A percentile compares a stretch with the other conserved stretches of the same genome.
Conservation (phyloP, 352 stramenopile species). For the Bremia lactucae region DNA sequence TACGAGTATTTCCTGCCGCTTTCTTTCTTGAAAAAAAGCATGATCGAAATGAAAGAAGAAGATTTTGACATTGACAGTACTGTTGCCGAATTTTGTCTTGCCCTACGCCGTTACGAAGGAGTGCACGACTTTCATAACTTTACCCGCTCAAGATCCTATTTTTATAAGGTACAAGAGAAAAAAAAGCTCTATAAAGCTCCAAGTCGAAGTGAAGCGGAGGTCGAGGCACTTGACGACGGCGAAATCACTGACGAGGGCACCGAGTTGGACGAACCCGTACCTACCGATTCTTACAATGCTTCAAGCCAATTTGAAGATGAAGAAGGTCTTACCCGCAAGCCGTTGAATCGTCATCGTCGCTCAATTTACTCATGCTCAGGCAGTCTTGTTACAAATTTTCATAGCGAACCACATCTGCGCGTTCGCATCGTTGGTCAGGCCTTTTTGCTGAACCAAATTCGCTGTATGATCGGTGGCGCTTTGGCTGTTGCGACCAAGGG, state of each 20-base stretch:
- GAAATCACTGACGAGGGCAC: conserved; percentile 3
- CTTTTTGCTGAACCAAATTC: conserved; percentile 87
- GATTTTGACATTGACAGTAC: conserved; percentile 31
- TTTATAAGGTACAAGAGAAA: conserved; percentile 62
- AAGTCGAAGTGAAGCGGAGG: conserved; percentile 3
- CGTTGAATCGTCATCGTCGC: conserved; percentile 53
- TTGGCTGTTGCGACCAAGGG: conserved; percentile 70
- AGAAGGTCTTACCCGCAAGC: conserved; percentile 34
- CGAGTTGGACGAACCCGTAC: conserved; percentile 5
- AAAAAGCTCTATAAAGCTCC: conserved; percentile 16
- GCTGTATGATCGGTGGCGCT: conserved; percentile 83
- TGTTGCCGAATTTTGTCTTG: conserved; percentile 33
- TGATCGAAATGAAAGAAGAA: conserved; percentile 11
- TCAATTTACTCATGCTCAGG: conserved; percentile 72
- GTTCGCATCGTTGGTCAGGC: conserved; percentile 73
- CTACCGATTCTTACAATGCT: conserved; percentile 12
- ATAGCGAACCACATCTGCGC: conserved; percentile 48
- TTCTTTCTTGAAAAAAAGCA: conserved; percentile 50
- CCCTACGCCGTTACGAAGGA: conserved; percentile 63
- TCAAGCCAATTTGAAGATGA: conserved; percentile 34
- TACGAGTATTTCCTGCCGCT: conserved; percentile 89
- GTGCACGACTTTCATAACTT: conserved; percentile 90
- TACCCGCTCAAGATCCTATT: conserved; percentile 67
- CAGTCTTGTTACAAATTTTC: conserved; percentile 47
- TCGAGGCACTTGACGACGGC: conserved; percentile 6